Conservation (phyloP, 164 flowering plant species). For the Nymphaea colorata region DNA sequence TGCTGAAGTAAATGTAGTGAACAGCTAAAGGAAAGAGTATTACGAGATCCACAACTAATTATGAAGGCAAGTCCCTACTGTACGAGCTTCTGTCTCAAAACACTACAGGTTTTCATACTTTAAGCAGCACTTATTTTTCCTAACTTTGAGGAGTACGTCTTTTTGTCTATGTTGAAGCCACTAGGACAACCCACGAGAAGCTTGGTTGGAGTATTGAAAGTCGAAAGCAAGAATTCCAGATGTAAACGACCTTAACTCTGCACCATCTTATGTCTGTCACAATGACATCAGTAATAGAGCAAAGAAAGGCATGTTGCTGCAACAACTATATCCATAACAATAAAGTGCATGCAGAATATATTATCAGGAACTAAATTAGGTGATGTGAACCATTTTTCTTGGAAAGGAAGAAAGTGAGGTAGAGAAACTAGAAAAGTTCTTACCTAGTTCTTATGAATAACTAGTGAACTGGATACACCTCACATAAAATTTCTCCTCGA, state of each 20-base stretch:
- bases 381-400: no score
- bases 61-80: slow-evolving; percentile 96
- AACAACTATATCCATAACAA: slow-evolving; percentile 17
- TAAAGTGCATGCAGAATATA: not conserved
- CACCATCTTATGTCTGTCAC: slow-evolving; percentile 59
- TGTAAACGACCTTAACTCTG: slow-evolving; percentile 48
- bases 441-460: no score
- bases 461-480: slow-evolving; percentile 35
- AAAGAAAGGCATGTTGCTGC: slow-evolving; percentile 99
- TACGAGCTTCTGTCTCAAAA: slow-evolving; percentile 76
- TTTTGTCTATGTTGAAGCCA: no score
- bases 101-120: slow-evolving; percentile 29
- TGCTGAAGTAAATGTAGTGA: not conserved
- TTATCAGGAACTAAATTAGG: no score
- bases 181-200: not conserved
- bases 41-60: slow-evolving; percentile 94
- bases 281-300: slow-evolving; percentile 87
- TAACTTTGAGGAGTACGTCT: no score
- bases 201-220: not conserved
- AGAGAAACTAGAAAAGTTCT: no score
- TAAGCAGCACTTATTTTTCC: no score
- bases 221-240: not conserved
- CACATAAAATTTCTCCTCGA: slow-evolving; percentile 86
- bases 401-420: no score
- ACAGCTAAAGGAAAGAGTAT: slow-evolving; percentile 3